Base-by-base conservation (phyloP, 164 flowering plant species). In the Amborella trichopoda region DNA sequence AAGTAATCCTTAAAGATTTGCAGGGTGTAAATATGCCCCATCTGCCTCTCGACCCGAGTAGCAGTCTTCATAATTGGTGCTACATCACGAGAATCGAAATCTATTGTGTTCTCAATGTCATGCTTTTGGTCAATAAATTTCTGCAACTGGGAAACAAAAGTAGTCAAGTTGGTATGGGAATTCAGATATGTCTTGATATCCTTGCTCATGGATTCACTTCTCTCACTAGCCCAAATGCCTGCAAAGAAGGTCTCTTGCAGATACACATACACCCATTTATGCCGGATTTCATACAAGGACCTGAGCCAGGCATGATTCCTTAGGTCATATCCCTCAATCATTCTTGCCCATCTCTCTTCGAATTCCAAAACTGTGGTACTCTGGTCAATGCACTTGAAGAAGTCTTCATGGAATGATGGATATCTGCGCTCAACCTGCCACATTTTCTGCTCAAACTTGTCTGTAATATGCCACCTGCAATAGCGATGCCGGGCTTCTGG, bases 31-130 rank as follows among this genome's bases (percentile, higher is more conserved):
- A 75, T 58, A 53, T 56, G 60, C 44, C 91, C 90, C 23, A 82
- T 91, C 59, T 88, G 96, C 53, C 77, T 81, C 56, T 88, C 96
- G 83, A 83, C 79, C 4, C 94, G 96, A 6, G 87, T 81, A 30
- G 85, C 81, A 12, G 96, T 88, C 69, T 66, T 76, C 56, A 80
- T 48, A 16, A 69, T 65, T 23, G 94, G 96, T 12, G 67, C 66
- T 25, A 77, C 69, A 69, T 71, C 67, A 27, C 74, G 65, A 45
- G 94, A 78, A 54, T 83, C 72, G 23, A 62, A 58, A 60, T 81
- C 85, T 16, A 76, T 77, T 49, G 71, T 73, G 6, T 72, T 51
- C 63, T 81, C 83, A 56, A 62, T 76, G 41, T 74, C 81, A 24
- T 63, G 56, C 54, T 77, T 52, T 58, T 48, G 52, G 4, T 70